Evolutionary conservation across 2,329 filamentous ascomycete genomes (phyloP).

Genomic region (Penicillium sp.): DNA sequence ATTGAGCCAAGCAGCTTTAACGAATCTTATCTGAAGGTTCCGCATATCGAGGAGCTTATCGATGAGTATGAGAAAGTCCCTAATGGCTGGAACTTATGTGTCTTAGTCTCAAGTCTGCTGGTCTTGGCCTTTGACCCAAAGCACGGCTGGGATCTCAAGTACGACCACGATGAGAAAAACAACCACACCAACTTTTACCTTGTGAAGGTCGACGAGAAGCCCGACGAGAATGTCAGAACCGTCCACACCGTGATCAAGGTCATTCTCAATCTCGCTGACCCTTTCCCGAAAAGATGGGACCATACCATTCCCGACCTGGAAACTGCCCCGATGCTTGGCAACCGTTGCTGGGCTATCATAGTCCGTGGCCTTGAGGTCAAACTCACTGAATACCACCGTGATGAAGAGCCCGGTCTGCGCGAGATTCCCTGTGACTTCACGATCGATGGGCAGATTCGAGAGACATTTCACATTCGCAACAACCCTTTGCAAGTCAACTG

Average conservation of each 20-base stretch:
- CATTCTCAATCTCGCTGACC: background rate
- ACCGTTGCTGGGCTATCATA: conserved; percentile 5
- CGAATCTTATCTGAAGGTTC: background rate
- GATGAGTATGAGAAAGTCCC: background rate
- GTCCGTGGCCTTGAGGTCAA: conserved; percentile 2
- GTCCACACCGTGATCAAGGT: conserved; percentile 5
- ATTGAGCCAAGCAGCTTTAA: background rate
- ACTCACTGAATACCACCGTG: conserved; percentile 2
- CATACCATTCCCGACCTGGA: background rate
- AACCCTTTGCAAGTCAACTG: background rate
- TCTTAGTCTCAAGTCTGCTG: background rate
- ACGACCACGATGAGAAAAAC: background rate
- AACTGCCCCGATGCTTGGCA: background rate
- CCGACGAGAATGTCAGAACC: background rate
- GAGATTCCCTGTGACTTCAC: conserved; percentile 4
- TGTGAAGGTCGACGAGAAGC: background rate
- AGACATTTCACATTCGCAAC: conserved; percentile 1
- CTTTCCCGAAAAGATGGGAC: background rate
- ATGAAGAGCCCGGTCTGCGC: background rate
- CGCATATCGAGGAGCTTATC: background rate
- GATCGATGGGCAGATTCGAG: background rate
- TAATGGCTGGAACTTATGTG: background rate
- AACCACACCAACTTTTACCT: background rate
- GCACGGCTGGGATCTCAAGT: background rate
- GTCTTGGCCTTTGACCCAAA: background rate